Conservation (phyloP, 169 alveolate genomes). For the Eimeria brunetti region DNA sequence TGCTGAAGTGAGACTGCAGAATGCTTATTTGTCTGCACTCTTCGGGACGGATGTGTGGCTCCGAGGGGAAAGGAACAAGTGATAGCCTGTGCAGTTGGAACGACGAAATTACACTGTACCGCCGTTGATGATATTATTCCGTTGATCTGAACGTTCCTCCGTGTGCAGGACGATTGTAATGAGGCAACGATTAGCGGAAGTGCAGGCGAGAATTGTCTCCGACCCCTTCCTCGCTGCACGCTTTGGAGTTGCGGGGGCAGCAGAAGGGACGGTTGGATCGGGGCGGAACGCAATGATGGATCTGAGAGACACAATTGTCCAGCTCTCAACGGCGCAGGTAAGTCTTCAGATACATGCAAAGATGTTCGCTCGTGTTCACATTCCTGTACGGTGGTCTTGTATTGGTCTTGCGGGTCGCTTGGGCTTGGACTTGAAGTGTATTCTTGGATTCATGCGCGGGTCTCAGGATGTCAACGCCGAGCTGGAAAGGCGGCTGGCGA, state of each 20-base stretch:
- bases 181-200: slow-evolving; percentile 78
- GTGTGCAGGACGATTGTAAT: slow-evolving; percentile 52
- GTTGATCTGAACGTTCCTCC: not conserved
- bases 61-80: not conserved
- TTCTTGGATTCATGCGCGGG: not conserved
- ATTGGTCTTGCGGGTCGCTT: not conserved
- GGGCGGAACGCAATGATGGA: slow-evolving; percentile 49
- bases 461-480: slow-evolving; percentile 84
- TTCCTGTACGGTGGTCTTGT: not conserved
- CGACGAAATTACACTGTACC: no score
- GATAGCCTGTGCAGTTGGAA: not conserved
- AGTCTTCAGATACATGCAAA: not conserved
- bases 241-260: slow-evolving; percentile 59
- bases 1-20: slow-evolving; percentile 56
- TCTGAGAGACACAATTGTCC: slow-evolving; percentile 69
- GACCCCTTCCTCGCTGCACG: slow-evolving; percentile 76
- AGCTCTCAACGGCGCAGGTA: slow-evolving; percentile 73
- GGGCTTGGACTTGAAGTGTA: not conserved
- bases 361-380: not conserved
- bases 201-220: slow-evolving; percentile 64
- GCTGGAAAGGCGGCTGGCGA: slow-evolving; percentile 86
- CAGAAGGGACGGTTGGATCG: slow-evolving; percentile 15
- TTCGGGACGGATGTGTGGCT: not conserved
- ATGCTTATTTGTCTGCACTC: not conserved
- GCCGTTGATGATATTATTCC: no score